Conservation (phyloP, 257 asterid species). For the Solanum sejunctum region DNA sequence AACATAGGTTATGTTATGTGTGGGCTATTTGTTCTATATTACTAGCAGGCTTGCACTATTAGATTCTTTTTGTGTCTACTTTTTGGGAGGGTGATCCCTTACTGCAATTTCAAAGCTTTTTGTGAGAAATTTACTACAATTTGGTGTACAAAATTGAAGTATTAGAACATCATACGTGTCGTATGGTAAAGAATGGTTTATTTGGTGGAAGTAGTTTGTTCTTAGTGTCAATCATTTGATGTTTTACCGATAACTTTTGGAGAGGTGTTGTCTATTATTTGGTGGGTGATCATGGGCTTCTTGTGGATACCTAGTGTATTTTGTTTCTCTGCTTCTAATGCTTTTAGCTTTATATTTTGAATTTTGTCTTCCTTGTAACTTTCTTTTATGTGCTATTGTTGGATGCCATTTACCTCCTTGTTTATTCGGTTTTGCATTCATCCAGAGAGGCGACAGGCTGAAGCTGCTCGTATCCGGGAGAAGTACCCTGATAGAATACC, state of each 20-base stretch:
- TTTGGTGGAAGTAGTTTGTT: background rate
- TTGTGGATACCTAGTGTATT: background rate
- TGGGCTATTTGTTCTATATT: background rate
- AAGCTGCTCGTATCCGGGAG: constrained; percentile 94
- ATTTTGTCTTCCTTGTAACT: background rate
- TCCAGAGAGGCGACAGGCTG: constrained; percentile 92
- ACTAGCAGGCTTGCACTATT: background rate
- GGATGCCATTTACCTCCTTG: background rate
- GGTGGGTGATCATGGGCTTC: background rate
- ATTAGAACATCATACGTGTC: background rate
- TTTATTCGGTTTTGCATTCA: background rate
- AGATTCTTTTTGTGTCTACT: background rate
- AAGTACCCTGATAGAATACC: constrained; percentile 98
- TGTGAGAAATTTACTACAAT: background rate
- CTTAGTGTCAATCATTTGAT: background rate
- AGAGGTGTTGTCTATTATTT: background rate
- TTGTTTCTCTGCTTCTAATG: background rate
- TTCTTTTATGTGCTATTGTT: background rate
- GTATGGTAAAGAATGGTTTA: background rate
- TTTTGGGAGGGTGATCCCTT: background rate
- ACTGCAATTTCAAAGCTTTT: background rate
- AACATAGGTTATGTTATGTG: background rate
- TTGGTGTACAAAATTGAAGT: background rate
- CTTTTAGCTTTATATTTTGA: background rate
- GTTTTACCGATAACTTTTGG: background rate